Percentiles rank a stretch among this genome's conserved stretches.
These are phyloP conservation scores for Pseudogymnoascus sp. DNA, from an alignment of 2,329 filamentous ascomycete species.

Conservation along the genomic window DNA sequence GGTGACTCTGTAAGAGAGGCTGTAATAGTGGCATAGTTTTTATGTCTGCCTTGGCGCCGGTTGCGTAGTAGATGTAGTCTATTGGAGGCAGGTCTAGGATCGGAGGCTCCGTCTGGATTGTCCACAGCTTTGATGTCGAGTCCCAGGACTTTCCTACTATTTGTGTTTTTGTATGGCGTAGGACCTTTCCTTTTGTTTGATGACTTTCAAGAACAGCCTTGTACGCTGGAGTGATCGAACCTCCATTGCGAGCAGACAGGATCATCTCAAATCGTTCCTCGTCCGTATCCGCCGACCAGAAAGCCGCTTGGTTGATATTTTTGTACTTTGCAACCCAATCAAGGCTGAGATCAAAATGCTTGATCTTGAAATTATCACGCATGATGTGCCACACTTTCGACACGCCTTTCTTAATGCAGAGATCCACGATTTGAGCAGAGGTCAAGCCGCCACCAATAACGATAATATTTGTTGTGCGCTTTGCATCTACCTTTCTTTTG, in stretches of 20 bases:
- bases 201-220: slow-evolving; percentile 61
- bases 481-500: slow-evolving; percentile 43
- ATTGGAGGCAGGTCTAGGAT: slow-evolving; percentile 43
- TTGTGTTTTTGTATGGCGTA: slow-evolving; percentile 51
- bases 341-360: slow-evolving; percentile 71
- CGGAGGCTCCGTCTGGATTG: slow-evolving; percentile 46
- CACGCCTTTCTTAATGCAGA: slow-evolving; percentile 58
- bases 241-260: slow-evolving; percentile 60
- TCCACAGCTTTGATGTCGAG: slow-evolving; percentile 40
- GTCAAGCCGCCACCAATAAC: slow-evolving; percentile 72
- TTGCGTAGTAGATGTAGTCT: slow-evolving; percentile 44
- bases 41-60: slow-evolving; percentile 62
- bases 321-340: slow-evolving; percentile 79
- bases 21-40: slow-evolving; percentile 53
- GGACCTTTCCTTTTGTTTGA: slow-evolving; percentile 43
- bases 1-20: slow-evolving; percentile 51
- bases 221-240: slow-evolving; percentile 62
- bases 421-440: slow-evolving; percentile 65
- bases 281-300: slow-evolving; percentile 70
- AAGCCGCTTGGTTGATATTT: slow-evolving; percentile 68
- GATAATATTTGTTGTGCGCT: slow-evolving; percentile 54
- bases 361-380: slow-evolving; percentile 52
- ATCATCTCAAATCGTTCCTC: slow-evolving; percentile 62
- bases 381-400: slow-evolving; percentile 65
- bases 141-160: slow-evolving; percentile 49